Evolutionary conservation across 2,329 filamentous ascomycete species (phyloP).

Genomic region (Epichloe uncinata): DNA sequence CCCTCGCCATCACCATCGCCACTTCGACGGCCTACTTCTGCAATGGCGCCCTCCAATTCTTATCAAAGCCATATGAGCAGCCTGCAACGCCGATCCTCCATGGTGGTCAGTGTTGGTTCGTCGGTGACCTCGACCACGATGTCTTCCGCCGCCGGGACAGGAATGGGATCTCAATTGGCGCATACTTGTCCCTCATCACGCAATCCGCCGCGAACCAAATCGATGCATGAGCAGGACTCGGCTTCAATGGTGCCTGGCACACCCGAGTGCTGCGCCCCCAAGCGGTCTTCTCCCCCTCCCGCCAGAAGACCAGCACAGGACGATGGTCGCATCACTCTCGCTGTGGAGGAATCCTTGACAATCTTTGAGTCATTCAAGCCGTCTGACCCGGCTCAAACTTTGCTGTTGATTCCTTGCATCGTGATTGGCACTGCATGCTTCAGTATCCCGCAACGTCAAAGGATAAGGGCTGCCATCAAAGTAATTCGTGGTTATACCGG

Average conservation of each 20-base stretch:
- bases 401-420: slow-evolving; percentile 47
- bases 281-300: slow-evolving; percentile 30
- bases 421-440: slow-evolving; percentile 49
- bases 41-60: slow-evolving; percentile 13
- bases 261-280: slow-evolving; percentile 8
- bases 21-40: slow-evolving; percentile 18
- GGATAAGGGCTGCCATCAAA: slow-evolving; percentile 35
- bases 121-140: background rate
- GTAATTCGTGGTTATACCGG: slow-evolving; percentile 45
- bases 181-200: slow-evolving; percentile 21
- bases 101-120: slow-evolving; percentile 17
- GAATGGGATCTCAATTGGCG: slow-evolving; percentile 8
- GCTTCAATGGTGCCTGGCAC: slow-evolving; percentile 7
- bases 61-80: slow-evolving; percentile 9
- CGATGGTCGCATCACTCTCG: slow-evolving; percentile 37
- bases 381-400: slow-evolving; percentile 44
- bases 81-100: slow-evolving; percentile 20
- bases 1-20: slow-evolving; percentile 26
- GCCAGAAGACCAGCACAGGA: slow-evolving; percentile 33
- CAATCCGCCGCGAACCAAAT: slow-evolving; percentile 24
- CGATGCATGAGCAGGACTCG: slow-evolving; percentile 25
- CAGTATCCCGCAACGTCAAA: slow-evolving; percentile 35
- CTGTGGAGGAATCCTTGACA: slow-evolving; percentile 42
- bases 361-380: slow-evolving; percentile 43
- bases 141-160: background rate